A percentile compares a stretch with the other conserved stretches of the same genome.
Conservation (phyloP, 2,329 filamentous ascomycete genomes). For the Pseudocercospora ulei region DNA sequence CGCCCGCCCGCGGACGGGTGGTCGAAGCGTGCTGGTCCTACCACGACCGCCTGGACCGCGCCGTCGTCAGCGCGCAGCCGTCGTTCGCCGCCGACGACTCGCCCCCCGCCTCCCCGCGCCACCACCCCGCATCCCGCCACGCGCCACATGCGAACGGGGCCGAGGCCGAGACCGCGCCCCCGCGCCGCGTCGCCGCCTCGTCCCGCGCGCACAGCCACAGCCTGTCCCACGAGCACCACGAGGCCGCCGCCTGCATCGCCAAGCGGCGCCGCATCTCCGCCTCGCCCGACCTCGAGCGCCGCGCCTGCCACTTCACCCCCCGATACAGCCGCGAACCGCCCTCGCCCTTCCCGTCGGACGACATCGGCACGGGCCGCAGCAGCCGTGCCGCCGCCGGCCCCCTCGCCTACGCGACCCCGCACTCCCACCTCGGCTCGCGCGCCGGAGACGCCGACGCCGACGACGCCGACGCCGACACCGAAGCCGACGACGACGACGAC, state of each 20-base stretch:
- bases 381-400: conserved; percentile 39
- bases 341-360: conserved; percentile 37
- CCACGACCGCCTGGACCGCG: conserved; percentile 54
- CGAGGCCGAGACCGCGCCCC: conserved; percentile 19
- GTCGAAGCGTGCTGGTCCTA: conserved; percentile 52
- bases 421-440: conserved; percentile 44
- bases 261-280: conserved; percentile 48
- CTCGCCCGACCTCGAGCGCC: conserved; percentile 43
- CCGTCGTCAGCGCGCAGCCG: conserved; percentile 40
- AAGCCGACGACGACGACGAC: conserved; percentile 15
- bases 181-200: conserved; percentile 31
- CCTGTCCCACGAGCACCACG: conserved; percentile 27
- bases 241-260: conserved; percentile 21
- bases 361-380: conserved; percentile 20
- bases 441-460: no score
- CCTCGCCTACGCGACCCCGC: conserved; percentile 65
- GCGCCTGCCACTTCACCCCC: conserved; percentile 36
- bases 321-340: conserved; percentile 40
- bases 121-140: conserved; percentile 31
- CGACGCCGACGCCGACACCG: conserved; percentile 30
- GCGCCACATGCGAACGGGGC: no score
- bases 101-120: conserved; percentile 25
- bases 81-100: conserved; percentile 39
- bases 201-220: conserved; percentile 29
- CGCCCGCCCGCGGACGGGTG: conserved; percentile 41